Percentiles rank a stretch among this genome's conserved stretches.
These are phyloP conservation scores for Stephanocyclus meneghinianus DNA, from an alignment of 352 stramenopile genomes.

Conservation along the genomic window DNA sequence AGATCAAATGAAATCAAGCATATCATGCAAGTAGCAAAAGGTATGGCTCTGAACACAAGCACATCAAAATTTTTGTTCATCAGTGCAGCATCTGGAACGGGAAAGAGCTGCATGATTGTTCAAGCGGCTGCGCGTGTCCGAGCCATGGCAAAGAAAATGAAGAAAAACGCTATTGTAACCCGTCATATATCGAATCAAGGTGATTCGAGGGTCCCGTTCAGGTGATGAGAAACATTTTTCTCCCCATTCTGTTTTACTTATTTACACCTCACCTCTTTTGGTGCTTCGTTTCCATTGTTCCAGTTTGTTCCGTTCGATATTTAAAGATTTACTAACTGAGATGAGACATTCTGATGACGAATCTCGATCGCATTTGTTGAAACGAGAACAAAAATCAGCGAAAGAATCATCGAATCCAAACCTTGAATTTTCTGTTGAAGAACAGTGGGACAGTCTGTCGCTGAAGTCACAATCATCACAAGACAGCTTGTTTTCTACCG, in stretches of 20 bases:
- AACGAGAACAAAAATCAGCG: neutral
- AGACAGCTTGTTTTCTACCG: constrained; percentile 37
- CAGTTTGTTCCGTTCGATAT: constrained; percentile 59
- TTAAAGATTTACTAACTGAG: constrained; percentile 46
- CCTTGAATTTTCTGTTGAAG: constrained; percentile 29
- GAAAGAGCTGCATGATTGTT: constrained; percentile 61
- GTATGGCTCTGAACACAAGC: constrained; percentile 22
- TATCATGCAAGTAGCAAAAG: constrained; percentile 48
- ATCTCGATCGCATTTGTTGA: constrained; percentile 18
- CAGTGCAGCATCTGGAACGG: constrained; percentile 24
- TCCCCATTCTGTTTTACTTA: neutral
- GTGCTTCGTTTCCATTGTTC: neutral
- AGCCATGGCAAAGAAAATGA: constrained; percentile 57
- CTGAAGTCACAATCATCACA: constrained; percentile 41
- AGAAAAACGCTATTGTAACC: constrained; percentile 52
- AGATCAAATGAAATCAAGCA: constrained; percentile 51
- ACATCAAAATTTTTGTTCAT: constrained; percentile 6
- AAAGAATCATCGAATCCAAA: neutral
- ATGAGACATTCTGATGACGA: constrained; percentile 30
- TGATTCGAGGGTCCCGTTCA: constrained; percentile 67
- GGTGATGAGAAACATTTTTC: constrained; percentile 18
- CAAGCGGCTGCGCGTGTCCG: constrained; percentile 33
- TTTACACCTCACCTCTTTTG: neutral
- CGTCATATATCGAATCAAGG: constrained; percentile 66
- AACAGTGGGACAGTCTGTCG: constrained; percentile 42